phyloP scores from a whole-genome alignment of 2,329 filamentous ascomycete species.

The Fusarium sp. region DNA sequence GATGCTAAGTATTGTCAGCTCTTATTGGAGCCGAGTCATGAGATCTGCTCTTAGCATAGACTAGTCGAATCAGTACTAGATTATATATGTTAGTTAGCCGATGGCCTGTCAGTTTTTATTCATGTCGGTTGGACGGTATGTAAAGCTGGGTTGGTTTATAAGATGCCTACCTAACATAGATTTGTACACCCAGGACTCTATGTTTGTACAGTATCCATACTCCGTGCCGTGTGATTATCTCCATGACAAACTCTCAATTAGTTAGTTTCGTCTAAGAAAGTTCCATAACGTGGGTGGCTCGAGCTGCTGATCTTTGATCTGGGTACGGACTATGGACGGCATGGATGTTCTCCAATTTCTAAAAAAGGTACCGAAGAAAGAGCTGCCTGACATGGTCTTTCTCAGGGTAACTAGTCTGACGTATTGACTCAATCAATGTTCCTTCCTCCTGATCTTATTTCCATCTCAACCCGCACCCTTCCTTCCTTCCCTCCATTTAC shows the following conservation, averaged over 20 bases:
- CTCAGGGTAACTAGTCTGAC: not conserved
- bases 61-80: not conserved
- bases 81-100: not conserved
- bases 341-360: not conserved
- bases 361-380: not conserved
- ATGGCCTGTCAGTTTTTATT: not conserved
- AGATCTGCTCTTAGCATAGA: slow-evolving; percentile 20
- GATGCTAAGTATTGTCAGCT: slow-evolving; percentile 3
- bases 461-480: not conserved
- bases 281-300: not conserved
- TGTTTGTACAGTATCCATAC: not conserved
- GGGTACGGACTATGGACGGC: not conserved
- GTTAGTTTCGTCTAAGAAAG: not conserved
- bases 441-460: not conserved
- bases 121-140: not conserved
- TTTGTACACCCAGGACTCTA: not conserved
- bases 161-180: not conserved
- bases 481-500: slow-evolving; percentile 14
- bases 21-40: slow-evolving; percentile 34
- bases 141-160: not conserved
- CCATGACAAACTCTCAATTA: not conserved
- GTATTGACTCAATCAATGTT: not conserved
- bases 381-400: not conserved
- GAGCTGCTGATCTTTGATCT: not conserved
- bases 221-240: not conserved